These are phyloP conservation scores for Pichia pseudocactophila DNA, from an alignment of 805 yeast genomes.

Conservation along the genomic window DNA sequence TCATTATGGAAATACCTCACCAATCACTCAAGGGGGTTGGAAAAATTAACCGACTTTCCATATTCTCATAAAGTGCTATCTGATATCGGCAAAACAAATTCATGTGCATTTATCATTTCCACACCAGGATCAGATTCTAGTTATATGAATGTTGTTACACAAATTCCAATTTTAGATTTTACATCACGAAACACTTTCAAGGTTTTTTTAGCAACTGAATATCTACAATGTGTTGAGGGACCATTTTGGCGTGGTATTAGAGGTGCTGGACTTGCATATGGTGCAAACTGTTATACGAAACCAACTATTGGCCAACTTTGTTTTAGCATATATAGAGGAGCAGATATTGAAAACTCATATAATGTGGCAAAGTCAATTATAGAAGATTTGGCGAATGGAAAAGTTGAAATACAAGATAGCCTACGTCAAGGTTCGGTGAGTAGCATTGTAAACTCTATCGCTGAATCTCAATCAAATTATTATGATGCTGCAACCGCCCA, in stretches of 20 bases:
- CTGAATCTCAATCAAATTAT: conserved; percentile 57
- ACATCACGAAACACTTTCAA: conserved; percentile 55
- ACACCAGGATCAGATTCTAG: conserved; percentile 84
- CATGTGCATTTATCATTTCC: conserved; percentile 51
- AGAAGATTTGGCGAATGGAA: conserved; percentile 48
- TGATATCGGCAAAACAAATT: conserved; percentile 43
- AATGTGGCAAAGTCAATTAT: conserved; percentile 59
- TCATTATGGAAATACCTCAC: conserved; percentile 44
- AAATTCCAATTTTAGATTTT: conserved; percentile 45
- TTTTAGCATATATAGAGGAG: conserved; percentile 69
- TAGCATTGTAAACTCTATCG: conserved; percentile 62
- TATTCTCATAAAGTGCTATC: conserved; percentile 47
- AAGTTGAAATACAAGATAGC: conserved; percentile 42
- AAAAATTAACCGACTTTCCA: conserved; percentile 32
- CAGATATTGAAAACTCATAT: conserved; percentile 62
- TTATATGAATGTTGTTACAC: conserved; percentile 50
- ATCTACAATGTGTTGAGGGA: conserved; percentile 83
- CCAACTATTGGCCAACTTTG: conserved; percentile 60
- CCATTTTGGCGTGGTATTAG: conserved; percentile 96
- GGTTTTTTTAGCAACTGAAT: conserved; percentile 64
- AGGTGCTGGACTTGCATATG: conserved; percentile 92
- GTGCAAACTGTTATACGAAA: conserved; percentile 54
- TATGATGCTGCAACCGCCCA: conserved; percentile 58
- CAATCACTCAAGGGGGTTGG: conserved; percentile 4
- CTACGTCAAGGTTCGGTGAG: conserved; percentile 68